These are phyloP conservation scores for Daucus carota DNA, from an alignment of 129 eudicot genomes.

Conservation along the genomic window DNA sequence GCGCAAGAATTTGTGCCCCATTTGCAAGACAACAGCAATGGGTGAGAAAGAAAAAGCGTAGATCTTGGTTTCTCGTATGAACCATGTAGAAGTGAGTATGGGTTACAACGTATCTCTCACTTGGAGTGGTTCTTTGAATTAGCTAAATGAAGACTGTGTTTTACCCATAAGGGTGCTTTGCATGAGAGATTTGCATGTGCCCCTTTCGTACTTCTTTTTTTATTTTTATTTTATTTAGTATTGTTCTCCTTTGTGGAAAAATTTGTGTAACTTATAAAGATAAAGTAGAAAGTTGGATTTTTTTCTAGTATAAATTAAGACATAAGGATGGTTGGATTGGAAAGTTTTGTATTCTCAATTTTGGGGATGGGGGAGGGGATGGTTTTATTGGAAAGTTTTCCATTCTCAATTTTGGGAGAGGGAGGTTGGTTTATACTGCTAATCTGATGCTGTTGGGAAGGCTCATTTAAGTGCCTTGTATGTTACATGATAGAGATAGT, in stretches of 20 bases:
- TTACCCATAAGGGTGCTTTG: neutral
- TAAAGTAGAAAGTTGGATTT: neutral
- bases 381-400: neutral
- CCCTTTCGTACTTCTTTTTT: no score
- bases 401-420: neutral
- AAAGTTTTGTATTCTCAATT: neutral
- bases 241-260: neutral
- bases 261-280: neutral
- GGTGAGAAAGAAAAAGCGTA: constrained; percentile 1
- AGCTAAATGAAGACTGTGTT: neutral
- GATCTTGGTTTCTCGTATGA: neutral
- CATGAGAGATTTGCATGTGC: neutral
- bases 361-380: neutral
- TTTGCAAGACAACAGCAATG: constrained; percentile 22
- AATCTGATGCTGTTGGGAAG: no score
- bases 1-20: constrained; percentile 22
- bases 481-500: neutral
- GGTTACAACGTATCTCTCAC: neutral
- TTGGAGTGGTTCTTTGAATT: neutral
- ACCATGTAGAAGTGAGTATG: constrained; percentile 1
- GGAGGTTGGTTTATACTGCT: neutral
- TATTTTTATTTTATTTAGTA: neutral
- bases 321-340: neutral
- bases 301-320: neutral
- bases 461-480: neutral